Evolutionary conservation across 1,284 basidiomycete species (phyloP), one percentile per base, ranked within the genome.

Genomic region (Trametes versicolor): DNA sequence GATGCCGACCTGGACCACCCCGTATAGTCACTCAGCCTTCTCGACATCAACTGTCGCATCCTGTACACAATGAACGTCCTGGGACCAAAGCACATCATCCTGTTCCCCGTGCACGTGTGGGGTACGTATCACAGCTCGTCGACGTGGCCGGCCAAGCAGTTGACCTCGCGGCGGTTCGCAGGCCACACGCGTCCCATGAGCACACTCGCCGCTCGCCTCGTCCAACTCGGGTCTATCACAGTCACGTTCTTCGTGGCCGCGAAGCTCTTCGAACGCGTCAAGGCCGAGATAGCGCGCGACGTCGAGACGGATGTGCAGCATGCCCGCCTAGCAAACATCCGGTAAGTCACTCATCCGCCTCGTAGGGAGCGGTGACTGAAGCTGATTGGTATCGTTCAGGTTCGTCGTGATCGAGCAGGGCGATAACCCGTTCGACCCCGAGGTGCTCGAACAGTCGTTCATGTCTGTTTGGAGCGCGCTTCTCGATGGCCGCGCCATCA

Each of bases 131-230:
- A 4, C 39, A 17, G 15, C n/a, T n/a, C n/a, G 39, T 17, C 17
- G 39, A 41, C 15, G 39, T 17, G 39, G 34, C 7, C 34, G 34
- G 7, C 34, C 34, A 7, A 13, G 34, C 34, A 36, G 6, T 6
- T 36, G 7, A 13, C 34, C 8, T 15, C 17, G 4, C 15, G 12
- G 12, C 15, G 12, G 6, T 15, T 41, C 36, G 15, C 37, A 58
- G 62, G 55, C 1, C 62, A 63, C 29, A 36, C 34, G 17, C 47
- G 55, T n/a, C 56, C 62, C 2, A 36, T 43, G 53, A 50, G 53
- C 49, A 58, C 56, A n/a, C 54, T 62, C 23, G 52, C 48, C 19
- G 51, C 52, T 9, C 60, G 54, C 6, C 13, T 56, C 5, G 53
- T 62, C n/a, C 48, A 23, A 13, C 39, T 51, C 8, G 8, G 53